Evolutionary conservation across 2,329 filamentous ascomycete genomes (phyloP).

Genomic region (Botrytis cinerea): DNA sequence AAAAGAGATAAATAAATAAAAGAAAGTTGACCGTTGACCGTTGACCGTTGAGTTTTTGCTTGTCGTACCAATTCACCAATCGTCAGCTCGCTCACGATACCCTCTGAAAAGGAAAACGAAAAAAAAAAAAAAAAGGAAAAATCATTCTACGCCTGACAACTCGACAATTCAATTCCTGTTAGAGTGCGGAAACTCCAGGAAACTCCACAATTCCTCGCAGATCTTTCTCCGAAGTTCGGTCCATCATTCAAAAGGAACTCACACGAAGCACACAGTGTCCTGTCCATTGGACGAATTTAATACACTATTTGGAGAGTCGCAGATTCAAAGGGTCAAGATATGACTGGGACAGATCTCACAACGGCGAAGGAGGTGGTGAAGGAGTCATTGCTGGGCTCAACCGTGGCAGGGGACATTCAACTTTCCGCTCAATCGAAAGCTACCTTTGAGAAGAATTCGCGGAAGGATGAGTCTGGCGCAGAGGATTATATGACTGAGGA

Average conservation of each 20-base stretch:
- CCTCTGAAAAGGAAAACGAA: not conserved
- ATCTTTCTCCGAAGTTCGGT: conserved; percentile 15
- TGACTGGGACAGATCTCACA: conserved; percentile 38
- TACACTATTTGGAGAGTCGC: not conserved
- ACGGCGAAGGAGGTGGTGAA: conserved; percentile 64
- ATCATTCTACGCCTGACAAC: not conserved
- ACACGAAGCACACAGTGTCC: conserved; percentile 9
- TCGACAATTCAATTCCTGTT: not conserved
- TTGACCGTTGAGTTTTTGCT: not conserved
- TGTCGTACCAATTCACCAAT: not conserved
- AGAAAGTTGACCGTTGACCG: not conserved
- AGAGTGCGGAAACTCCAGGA: not conserved
- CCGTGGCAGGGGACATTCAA: conserved; percentile 52
- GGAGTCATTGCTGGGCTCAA: conserved; percentile 71
- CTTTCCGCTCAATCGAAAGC: conserved; percentile 74
- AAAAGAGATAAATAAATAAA: not conserved
- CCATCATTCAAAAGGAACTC: not conserved
- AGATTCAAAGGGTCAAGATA: conserved; percentile 25
- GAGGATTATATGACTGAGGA: conserved; percentile 79
- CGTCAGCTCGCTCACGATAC: not conserved
- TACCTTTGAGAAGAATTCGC: conserved; percentile 75
- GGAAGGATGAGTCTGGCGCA: conserved; percentile 71
- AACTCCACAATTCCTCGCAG: conserved; percentile 15
- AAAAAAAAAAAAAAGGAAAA: not conserved
- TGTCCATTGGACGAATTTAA: conserved; percentile 17